Evolutionary conservation across 108 stramenopile genomes (phyloP), one percentile per base, ranked within the genome.

Genomic region (Cyclotella kingstonii): DNA sequence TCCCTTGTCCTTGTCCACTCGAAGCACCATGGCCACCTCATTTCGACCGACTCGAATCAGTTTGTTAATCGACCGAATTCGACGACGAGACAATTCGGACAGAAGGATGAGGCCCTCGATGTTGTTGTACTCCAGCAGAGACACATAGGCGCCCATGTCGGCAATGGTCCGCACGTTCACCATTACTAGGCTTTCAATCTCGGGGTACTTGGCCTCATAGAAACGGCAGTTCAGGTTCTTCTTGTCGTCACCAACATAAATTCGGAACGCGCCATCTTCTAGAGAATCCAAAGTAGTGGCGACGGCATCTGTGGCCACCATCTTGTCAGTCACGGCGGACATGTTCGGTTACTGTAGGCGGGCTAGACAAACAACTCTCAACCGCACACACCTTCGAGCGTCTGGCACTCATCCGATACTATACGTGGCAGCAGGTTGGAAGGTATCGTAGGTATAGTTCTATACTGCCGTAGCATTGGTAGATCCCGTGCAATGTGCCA

Each of bases 71-170:
- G 90, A 93, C 2, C 99, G 96, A 68, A 99, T 98, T 42, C 99
- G 98, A 69, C 97, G 89, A 33, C 99, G 84, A 17, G 84, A 86
- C 51, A 99, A 80, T 73, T 99, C 99, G 18, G 88, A 90, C 11
- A 98, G 80, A 40, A 98, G 76, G 66, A 99, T 98, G 90, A 99
- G 94, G 39, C 99, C 99, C 84, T 97, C 95, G 58, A 96, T 98
- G 82, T 96, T 94, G 80, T 95, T 95, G 88, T 97, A 99, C 80
- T 99, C 99, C 43, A 98, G 74, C 12, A 99, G 85, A 29, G 89
- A 85, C 10, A 99, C 99, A 70, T 99, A 98, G 30, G 99, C 99
- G 25, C 98, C 99, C 98, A 99, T 98, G 65, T 99, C 98, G 52
- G 97, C 99, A 67, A 97, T 98, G 65, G 91, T 90, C 22, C 93